Conservation (phyloP, 2,329 filamentous ascomycete genomes). For the Fusarium sp. region DNA sequence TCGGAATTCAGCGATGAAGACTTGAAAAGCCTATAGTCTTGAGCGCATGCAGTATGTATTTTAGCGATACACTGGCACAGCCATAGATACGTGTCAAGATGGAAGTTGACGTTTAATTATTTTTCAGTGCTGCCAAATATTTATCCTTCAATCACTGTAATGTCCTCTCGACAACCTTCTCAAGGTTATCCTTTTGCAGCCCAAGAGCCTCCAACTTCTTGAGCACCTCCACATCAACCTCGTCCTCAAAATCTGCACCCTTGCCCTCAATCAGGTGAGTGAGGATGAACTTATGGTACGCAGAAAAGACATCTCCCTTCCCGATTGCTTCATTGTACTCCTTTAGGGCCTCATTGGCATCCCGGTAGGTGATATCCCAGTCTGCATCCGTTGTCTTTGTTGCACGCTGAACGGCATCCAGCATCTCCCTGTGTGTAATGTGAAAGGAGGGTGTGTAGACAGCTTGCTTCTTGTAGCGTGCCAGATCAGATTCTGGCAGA, state of each 20-base stretch:
- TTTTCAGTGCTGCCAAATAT: too few species aligned
- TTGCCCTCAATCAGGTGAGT: conserved; percentile 20
- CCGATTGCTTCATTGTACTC: conserved; percentile 16
- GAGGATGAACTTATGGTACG: conserved; percentile 29
- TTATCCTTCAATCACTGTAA: not conserved
- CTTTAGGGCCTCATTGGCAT: conserved; percentile 8
- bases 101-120: too few species aligned
- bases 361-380: conserved; percentile 16
- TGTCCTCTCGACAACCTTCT: not conserved
- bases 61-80: too few species aligned
- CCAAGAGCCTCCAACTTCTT: conserved; percentile 14
- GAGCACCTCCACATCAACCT: conserved; percentile 8
- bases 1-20: too few species aligned
- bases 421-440: conserved; percentile 20
- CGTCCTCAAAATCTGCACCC: conserved; percentile 19
- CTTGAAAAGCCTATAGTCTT: too few species aligned
- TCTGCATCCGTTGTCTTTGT: conserved; percentile 14
- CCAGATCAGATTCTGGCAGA: conserved; percentile 5
- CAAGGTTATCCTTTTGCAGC: conserved; percentile 8
- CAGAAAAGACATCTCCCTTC: conserved; percentile 3
- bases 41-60: too few species aligned
- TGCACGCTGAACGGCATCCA: conserved; percentile 18
- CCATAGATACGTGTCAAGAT: too few species aligned
- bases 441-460: conserved; percentile 17
- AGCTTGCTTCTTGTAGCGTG: conserved; percentile 20